Conservation (phyloP, 306 rosid species). For the Quercus dentata region DNA sequence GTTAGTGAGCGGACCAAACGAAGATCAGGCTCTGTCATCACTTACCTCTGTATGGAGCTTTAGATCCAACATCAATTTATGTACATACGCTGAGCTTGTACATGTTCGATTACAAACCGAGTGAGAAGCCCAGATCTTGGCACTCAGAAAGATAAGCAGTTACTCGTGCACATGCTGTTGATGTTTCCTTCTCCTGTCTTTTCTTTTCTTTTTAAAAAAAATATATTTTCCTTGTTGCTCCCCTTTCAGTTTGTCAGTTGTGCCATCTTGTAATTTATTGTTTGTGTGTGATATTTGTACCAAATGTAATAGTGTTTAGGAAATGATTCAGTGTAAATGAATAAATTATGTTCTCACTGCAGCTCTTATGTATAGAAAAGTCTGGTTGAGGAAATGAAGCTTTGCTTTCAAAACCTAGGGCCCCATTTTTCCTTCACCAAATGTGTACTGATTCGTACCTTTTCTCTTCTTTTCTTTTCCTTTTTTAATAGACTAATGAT, state of each 20-base stretch:
- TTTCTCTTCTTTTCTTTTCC: no score
- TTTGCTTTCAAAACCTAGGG: not conserved
- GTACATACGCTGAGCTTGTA: conserved; percentile 4
- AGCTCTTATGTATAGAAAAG: not conserved
- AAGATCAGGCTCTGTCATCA: conserved; percentile 74
- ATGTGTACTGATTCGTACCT: not conserved
- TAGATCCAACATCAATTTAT: conserved; percentile 21
- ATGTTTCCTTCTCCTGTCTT: not conserved
- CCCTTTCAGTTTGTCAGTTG: not conserved
- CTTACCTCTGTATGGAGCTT: conserved; percentile 83
- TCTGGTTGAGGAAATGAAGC: not conserved
- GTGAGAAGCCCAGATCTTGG: not conserved
- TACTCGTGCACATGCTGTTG: not conserved
- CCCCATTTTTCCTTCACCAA: not conserved
- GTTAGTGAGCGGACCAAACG: conserved; percentile 85
- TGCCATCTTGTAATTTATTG: not conserved
- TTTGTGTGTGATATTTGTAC: not conserved
- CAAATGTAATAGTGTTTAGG: not conserved
- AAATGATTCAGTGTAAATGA: not conserved
- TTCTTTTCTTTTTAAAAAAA: not conserved
- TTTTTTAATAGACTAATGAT: no score
- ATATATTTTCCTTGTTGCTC: not conserved
- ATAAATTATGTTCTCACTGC: not conserved
- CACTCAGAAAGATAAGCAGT: not conserved
- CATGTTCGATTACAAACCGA: no score